Evolutionary conservation across 495 filamentous ascomycete genomes (phyloP).

Genomic region (Tuber calosporum): DNA sequence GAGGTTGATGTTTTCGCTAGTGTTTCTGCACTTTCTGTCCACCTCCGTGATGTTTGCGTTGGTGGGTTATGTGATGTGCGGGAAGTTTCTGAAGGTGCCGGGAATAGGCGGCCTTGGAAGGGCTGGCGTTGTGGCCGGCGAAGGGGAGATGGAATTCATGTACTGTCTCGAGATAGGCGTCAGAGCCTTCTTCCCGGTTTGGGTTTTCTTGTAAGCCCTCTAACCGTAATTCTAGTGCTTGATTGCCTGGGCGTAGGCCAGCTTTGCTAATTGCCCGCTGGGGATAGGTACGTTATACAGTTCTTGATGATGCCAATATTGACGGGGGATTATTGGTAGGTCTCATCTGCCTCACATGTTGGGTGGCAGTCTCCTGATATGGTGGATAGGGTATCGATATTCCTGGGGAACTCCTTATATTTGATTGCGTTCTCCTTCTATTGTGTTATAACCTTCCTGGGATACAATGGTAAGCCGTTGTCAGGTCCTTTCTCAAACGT

Average conservation of each 20-base stretch:
- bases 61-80: slow-evolving; percentile 58
- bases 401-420: slow-evolving; percentile 66
- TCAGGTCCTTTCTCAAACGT: not conserved
- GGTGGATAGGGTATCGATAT: slow-evolving; percentile 54
- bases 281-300: slow-evolving; percentile 55
- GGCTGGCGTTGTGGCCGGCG: slow-evolving; percentile 45
- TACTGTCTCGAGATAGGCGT: slow-evolving; percentile 76
- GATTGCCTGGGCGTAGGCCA: not conserved
- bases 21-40: slow-evolving; percentile 61
- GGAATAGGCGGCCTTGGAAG: slow-evolving; percentile 46
- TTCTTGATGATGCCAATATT: slow-evolving; percentile 63
- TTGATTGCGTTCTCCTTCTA: slow-evolving; percentile 64
- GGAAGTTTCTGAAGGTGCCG: slow-evolving; percentile 55
- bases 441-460: slow-evolving; percentile 64
- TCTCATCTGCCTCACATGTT: slow-evolving; percentile 39
- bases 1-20: slow-evolving; percentile 57
- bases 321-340: slow-evolving; percentile 49
- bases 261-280: slow-evolving; percentile 16
- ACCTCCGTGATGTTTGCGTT: slow-evolving; percentile 57
- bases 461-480: slow-evolving; percentile 55
- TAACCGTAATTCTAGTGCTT: not conserved
- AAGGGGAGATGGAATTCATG: slow-evolving; percentile 61
- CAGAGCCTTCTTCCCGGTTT: slow-evolving; percentile 66
- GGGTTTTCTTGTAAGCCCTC: slow-evolving; percentile 52
- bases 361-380: slow-evolving; percentile 39